Base-by-base conservation (phyloP, 441 rosid genomes). In the Oxalis stricta region DNA sequence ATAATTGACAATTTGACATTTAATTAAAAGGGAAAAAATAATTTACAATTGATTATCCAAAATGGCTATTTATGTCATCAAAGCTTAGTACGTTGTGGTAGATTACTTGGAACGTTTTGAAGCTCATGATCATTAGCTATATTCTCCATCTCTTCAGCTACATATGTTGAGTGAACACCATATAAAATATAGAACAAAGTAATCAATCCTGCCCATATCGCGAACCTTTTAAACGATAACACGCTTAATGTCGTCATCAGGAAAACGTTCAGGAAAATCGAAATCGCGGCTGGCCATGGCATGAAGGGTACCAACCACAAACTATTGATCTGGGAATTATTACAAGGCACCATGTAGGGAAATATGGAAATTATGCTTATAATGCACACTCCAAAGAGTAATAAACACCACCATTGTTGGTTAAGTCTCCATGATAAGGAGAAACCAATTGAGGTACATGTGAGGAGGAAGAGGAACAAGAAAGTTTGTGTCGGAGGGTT, bases 241-340 rank as follows among this genome's bases (percentile, higher is more conserved):
- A 38, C 17, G 65, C 75, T 80, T 13, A 87, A 53, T 5, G 83
- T 75, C 20, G 82, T 70, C 74, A 73, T 66, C 10, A 87, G 86
- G 52, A 87, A 78, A 18, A 81, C 66, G 44, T 75, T 87, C 4
- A 87, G 79, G 68, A 78, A 76, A 51, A 78, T 69, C 0, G 94
- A 83, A 2, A 69, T 45, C 2, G 79, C 86, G 0, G 94, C 86
- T 2, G 89, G 92, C 94, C 94, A 87, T 5, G 97, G 97, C 97
- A 87, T 87, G 29, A 76, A 49, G 4, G 97, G 94, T 18, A 87
- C 92, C 1, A 79, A 60, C 97, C 92, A 87, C 41, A 60, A 76
- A 16, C 46, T 43, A 4, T n/a, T n/a, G 64, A 19, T 38, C 46
- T 55, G 31, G 28, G 0, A 10, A 38, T n/a, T n/a, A n/a, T n/a